Conservation (phyloP, 225 moss, liverwort and hornwort genomes). For the Thuidium tamariscinum region DNA sequence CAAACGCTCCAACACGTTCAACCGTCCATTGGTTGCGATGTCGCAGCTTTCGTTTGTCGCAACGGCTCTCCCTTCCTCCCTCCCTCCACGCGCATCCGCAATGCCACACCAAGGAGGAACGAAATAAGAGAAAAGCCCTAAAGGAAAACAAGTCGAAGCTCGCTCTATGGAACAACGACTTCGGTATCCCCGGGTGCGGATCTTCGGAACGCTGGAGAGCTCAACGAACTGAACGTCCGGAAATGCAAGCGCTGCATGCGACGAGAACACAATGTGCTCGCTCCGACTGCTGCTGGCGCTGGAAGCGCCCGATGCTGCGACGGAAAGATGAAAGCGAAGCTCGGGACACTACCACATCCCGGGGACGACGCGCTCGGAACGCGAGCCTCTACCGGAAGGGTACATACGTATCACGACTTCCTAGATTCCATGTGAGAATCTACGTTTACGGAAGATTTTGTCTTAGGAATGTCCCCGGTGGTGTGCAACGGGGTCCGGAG, state of each 20-base stretch:
- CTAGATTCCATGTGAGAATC: accelerated
- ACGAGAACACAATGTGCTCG: not conserved
- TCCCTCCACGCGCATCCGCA: not conserved
- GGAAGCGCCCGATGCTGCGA: not conserved
- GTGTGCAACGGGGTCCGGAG: not conserved
- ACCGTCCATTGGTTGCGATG: not conserved
- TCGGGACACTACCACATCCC: not conserved
- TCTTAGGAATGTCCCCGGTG: not conserved
- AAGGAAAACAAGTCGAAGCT: not conserved
- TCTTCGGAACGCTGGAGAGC: not conserved
- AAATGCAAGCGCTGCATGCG: not conserved
- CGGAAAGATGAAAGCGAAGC: not conserved
- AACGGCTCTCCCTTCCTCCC: not conserved
- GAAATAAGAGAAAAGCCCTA: not conserved
- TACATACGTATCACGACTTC: accelerated
- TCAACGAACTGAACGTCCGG: not conserved
- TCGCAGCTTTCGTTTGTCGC: not conserved
- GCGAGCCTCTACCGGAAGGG: accelerated
- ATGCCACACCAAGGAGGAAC: not conserved
- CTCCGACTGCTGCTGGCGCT: not conserved
- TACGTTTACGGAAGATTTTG: accelerated
- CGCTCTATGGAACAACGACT: not conserved
- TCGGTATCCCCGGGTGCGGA: not conserved
- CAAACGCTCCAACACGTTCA: not conserved
- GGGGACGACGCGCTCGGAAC: not conserved